A percentile compares a stretch with the other conserved stretches of the same genome.
phyloP scores from a whole-genome alignment of 495 filamentous ascomycete genomes.

The Chaetomidium leptoderma region DNA sequence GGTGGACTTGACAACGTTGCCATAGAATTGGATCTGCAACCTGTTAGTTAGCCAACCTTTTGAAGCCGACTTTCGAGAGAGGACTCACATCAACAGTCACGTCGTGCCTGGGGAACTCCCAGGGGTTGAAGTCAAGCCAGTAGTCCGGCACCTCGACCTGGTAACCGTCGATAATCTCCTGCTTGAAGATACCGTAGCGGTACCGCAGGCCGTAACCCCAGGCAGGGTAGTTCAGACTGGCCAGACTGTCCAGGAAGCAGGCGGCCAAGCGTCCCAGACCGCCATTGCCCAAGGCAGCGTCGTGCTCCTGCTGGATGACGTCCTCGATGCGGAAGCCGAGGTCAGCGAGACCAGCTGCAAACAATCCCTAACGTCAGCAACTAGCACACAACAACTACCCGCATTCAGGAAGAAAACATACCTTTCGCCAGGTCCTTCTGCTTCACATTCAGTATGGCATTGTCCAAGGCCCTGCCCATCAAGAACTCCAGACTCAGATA shows the following conservation, averaged over 20 bases:
- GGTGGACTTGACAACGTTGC: slow-evolving; percentile 64
- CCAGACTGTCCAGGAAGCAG: slow-evolving; percentile 94
- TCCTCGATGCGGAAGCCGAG: slow-evolving; percentile 97
- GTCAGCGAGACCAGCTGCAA: slow-evolving; percentile 69
- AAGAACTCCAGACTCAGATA: slow-evolving; percentile 95
- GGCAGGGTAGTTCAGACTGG: slow-evolving; percentile 87
- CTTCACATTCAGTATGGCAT: slow-evolving; percentile 95
- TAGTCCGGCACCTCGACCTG: slow-evolving; percentile 98
- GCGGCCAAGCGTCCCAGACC: slow-evolving; percentile 92
- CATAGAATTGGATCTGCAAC: slow-evolving; percentile 81
- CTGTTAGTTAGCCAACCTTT: not conserved
- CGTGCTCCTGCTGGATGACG: slow-evolving; percentile 89
- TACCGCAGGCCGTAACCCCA: slow-evolving; percentile 97
- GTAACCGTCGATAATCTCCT: slow-evolving; percentile 96
- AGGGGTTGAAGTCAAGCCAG: slow-evolving; percentile 98
- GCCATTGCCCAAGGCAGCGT: slow-evolving; percentile 94
- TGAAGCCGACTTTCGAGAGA: slow-evolving; percentile 13
- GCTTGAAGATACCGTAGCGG: slow-evolving; percentile 98
- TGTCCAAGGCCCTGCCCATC: slow-evolving; percentile 94
- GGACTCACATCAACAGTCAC: slow-evolving; percentile 73
- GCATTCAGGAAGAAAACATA: slow-evolving; percentile 30
- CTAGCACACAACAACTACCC: slow-evolving; percentile 11
- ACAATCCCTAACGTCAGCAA: slow-evolving; percentile 53
- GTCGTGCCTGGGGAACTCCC: slow-evolving; percentile 96
- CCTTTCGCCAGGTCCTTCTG: slow-evolving; percentile 79